Evolutionary conservation across 2,329 filamentous ascomycete species (phyloP).

Genomic region (Sclerotinia spermophila): DNA sequence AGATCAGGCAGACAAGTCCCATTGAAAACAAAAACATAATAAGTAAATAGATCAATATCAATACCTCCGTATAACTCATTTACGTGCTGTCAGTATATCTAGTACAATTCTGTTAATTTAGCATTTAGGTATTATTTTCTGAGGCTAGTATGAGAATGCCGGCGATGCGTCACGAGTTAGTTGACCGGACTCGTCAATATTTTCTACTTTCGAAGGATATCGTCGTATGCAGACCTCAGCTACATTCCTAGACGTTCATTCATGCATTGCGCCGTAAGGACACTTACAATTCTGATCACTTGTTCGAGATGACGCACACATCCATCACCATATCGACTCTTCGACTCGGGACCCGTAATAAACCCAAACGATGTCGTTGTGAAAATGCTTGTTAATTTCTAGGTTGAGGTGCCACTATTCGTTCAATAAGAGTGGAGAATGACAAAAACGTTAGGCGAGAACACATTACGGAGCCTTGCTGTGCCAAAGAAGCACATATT

Average conservation of each 20-base stretch:
- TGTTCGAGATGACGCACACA: slow-evolving; percentile 4
- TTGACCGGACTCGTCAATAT: not conserved
- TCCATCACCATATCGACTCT: not conserved
- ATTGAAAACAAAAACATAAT: not conserved
- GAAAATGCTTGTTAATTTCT: not conserved
- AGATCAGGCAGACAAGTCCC: slow-evolving; percentile 1
- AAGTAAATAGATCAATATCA: not conserved
- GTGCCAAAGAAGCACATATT: slow-evolving; percentile 3
- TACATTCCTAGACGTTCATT: not conserved
- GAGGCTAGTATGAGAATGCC: not conserved
- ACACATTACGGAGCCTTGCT: slow-evolving; percentile 10
- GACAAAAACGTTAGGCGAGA: slow-evolving; percentile 1
- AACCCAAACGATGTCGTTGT: not conserved
- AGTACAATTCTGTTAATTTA: not conserved
- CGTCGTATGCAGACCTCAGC: not conserved
- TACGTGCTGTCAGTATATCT: not conserved
- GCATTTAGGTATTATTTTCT: not conserved
- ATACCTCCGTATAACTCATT: not conserved
- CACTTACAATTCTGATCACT: slow-evolving; percentile 11
- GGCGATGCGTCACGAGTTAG: not conserved
- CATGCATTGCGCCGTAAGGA: not conserved
- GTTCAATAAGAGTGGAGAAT: not conserved
- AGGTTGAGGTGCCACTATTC: not conserved
- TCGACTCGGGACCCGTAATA: not conserved
- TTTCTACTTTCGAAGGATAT: not conserved